phyloP scores from a whole-genome alignment of 805 yeast species.

The Millerozyma miso region DNA sequence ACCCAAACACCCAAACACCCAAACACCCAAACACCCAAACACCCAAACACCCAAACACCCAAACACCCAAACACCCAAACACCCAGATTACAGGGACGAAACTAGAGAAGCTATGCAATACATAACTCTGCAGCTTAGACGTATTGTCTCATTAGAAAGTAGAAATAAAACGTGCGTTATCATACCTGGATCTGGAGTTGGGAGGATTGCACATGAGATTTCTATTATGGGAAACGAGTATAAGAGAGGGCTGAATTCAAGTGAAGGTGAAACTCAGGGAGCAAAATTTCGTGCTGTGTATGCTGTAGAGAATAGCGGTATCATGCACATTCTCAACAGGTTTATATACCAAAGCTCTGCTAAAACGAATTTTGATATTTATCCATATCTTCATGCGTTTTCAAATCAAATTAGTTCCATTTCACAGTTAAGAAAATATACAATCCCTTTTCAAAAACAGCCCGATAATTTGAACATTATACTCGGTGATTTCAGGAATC shows the following conservation, averaged over 20 bases:
- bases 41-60: too few species aligned
- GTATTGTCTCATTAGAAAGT: constrained; percentile 23
- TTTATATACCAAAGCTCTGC: too few species aligned
- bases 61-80: too few species aligned
- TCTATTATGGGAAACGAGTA: constrained; percentile 15
- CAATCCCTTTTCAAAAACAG: constrained; percentile 23
- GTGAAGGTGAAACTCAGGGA: too few species aligned
- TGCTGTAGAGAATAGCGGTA: constrained; percentile 70
- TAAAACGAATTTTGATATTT: constrained; percentile 14
- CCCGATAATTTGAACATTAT: constrained; percentile 48
- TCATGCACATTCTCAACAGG: constrained; percentile 70
- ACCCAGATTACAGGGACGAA: too few species aligned
- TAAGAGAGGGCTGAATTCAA: too few species aligned
- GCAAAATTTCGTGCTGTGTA: constrained; percentile 48
- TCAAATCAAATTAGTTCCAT: constrained; percentile 11
- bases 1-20: too few species aligned
- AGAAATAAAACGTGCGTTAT: constrained; percentile 48
- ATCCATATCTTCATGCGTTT: constrained; percentile 58
- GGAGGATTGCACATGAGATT: constrained; percentile 68
- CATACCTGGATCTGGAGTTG: constrained; percentile 88
- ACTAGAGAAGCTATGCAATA: constrained; percentile 52
- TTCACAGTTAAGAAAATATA: constrained; percentile 32
- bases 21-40: too few species aligned
- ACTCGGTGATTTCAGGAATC: constrained; percentile 63
- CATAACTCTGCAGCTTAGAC: constrained; percentile 40